phyloP scores from a whole-genome alignment of 805 yeast genomes.

The Pichia nakasei region DNA sequence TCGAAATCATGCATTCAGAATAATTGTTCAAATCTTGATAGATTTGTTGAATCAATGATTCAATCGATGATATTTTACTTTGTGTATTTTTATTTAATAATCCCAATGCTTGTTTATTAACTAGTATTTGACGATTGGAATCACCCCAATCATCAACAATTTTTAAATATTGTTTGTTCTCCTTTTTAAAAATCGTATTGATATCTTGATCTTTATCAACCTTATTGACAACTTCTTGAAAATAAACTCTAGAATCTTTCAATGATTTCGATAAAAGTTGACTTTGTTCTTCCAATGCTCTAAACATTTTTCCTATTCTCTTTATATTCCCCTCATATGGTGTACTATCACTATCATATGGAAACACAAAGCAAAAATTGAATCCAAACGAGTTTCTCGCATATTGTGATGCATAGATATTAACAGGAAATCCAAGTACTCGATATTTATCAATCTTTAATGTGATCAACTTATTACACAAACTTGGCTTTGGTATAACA shows the following conservation, averaged over 20 bases:
- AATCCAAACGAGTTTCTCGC: conserved; percentile 89
- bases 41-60: conserved; percentile 78
- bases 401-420: conserved; percentile 63
- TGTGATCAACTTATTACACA: conserved; percentile 76
- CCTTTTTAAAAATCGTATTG: not conserved
- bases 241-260: conserved; percentile 35
- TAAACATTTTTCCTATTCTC: conserved; percentile 81
- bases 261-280: conserved; percentile 56
- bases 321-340: conserved; percentile 82
- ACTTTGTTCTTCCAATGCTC: conserved; percentile 83
- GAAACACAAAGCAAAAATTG: conserved; percentile 88
- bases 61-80: conserved; percentile 41
- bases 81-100: conserved; percentile 17
- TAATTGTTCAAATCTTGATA: conserved; percentile 90
- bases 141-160: conserved; percentile 24
- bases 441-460: conserved; percentile 61
- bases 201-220: not conserved
- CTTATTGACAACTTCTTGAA: conserved; percentile 20
- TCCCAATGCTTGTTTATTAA: conserved; percentile 16
- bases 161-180: conserved; percentile 22
- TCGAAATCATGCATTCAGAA: conserved; percentile 91
- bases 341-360: conserved; percentile 68
- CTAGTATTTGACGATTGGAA: conserved; percentile 17
- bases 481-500: conserved; percentile 85
- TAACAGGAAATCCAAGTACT: conserved; percentile 84